Evolutionary conservation across 805 yeast genomes (phyloP).

Genomic region (Candida morakotiae): DNA sequence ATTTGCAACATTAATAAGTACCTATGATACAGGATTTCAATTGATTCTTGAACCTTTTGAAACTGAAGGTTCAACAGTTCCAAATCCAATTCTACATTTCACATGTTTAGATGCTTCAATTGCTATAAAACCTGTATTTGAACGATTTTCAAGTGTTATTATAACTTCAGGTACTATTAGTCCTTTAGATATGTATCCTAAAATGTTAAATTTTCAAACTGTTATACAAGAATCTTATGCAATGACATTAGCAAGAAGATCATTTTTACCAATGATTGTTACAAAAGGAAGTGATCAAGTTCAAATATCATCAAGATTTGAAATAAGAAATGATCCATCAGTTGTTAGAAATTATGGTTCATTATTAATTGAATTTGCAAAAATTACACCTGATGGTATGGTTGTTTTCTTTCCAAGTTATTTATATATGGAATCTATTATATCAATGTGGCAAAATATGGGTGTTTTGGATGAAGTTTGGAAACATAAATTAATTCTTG

Average conservation of each 20-base stretch:
- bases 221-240: constrained; percentile 93
- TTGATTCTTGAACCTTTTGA: constrained; percentile 94
- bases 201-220: constrained; percentile 90
- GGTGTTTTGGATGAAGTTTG: constrained; percentile 97
- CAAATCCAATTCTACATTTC: constrained; percentile 90
- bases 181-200: constrained; percentile 97
- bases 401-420: constrained; percentile 98
- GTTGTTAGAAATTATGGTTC: constrained; percentile 97
- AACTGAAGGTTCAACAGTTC: constrained; percentile 88
- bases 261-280: constrained; percentile 92
- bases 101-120: constrained; percentile 97
- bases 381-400: constrained; percentile 96
- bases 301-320: constrained; percentile 92
- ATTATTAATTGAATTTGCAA: constrained; percentile 84
- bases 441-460: constrained; percentile 98
- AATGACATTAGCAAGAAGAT: constrained; percentile 89
- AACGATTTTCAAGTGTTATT: constrained; percentile 83
- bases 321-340: constrained; percentile 95
- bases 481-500: constrained; percentile 92
- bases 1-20: constrained; percentile 92
- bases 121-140: constrained; percentile 96
- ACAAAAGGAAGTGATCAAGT: constrained; percentile 99
- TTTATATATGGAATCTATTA: constrained; percentile 95
- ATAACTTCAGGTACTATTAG: constrained; percentile 98
- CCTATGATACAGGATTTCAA: constrained; percentile 91